Conservation (phyloP, 306 rosid genomes). For the Ziziphus jujuba region DNA sequence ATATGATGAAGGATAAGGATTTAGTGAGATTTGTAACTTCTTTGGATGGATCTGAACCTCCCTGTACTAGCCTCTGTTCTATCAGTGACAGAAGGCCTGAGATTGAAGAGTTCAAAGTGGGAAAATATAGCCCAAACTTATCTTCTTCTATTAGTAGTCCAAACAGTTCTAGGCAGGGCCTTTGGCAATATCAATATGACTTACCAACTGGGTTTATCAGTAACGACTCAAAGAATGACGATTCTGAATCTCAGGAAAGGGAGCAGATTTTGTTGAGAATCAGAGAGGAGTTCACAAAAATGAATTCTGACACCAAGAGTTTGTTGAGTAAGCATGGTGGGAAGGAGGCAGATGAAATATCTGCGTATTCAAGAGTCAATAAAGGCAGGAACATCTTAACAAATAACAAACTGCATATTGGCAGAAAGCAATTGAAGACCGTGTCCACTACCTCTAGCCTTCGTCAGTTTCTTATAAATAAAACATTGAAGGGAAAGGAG, state of each 20-base stretch:
- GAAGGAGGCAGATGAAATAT: conserved; percentile 28
- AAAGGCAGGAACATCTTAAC: conserved; percentile 35
- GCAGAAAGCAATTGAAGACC: conserved; percentile 24
- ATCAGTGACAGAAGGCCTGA: conserved; percentile 28
- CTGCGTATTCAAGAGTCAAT: conserved; percentile 34
- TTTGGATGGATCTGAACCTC: conserved; percentile 40
- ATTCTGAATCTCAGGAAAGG: conserved; percentile 22
- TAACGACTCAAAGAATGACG: conserved; percentile 22
- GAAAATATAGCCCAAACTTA: conserved; percentile 9
- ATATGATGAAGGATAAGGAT: conserved; percentile 34
- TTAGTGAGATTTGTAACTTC: conserved; percentile 33
- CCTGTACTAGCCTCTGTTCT: conserved; percentile 35
- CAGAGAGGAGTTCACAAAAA: conserved; percentile 37
- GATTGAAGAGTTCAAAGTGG: conserved; percentile 37
- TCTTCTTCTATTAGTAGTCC: conserved; percentile 19
- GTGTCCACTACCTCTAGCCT: conserved; percentile 29
- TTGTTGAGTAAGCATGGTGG: conserved; percentile 20
- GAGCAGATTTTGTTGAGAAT: conserved; percentile 38
- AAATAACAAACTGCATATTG: conserved; percentile 26
- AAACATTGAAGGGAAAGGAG: conserved; percentile 47
- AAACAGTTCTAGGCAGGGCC: conserved; percentile 29
- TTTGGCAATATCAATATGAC: conserved; percentile 24
- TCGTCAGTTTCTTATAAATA: conserved; percentile 34
- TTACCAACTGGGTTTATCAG: conserved; percentile 33
- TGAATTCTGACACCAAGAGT: conserved; percentile 31